Base-by-base conservation (phyloP, 768 basidiomycete genomes). In the Panaeolus papilionaceus region DNA sequence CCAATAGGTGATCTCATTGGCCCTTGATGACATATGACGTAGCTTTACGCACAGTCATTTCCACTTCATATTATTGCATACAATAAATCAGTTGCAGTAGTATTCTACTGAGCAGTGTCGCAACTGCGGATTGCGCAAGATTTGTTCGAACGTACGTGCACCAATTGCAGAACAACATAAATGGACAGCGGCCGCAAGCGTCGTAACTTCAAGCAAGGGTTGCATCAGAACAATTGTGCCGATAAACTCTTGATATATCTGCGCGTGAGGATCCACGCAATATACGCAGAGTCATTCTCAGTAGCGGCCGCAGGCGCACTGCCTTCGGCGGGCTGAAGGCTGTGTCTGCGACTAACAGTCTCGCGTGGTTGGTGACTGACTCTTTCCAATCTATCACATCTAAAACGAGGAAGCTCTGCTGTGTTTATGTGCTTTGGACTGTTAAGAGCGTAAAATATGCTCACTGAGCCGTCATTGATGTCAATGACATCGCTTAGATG, bases 401-500 rank as follows among this genome's bases (percentile, higher is more conserved):
- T 58, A 28, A 58, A 58, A 58, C 3, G 9, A 33, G 54, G 3
- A 58, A 58, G 26, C 33, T 58, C 54, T 58, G 54, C 16, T 16
- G 28, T 2, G 1, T 16, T 33, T 7, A 11, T 23, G 23, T 49
- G n/a, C 11, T 33, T 58, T 11, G 26, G 1, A 7, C 14, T 37
- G n/a, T 58, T 0, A 28, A 23, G 49, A 26, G 23, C 20, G 23
- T 47, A 8, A 47, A 47, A 18, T n/a, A n/a, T 45, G 26, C 23
- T 4, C 23, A 51, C 6, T 10, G 49, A 5, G 49, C 9, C 1
- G 11, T 28, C 23, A 58, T 33, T 11, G 20, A 28, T 58, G 33
- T 18, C 14, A 5, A 58, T 58, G 54, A 2, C 28, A 37, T 58
- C 54, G 54, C 54, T 58, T 58, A 58, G 54, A 33, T 58, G 33